These are phyloP conservation scores for Eucalyptus cloeziana DNA, from an alignment of 345 rosid species.

Conservation along the genomic window DNA sequence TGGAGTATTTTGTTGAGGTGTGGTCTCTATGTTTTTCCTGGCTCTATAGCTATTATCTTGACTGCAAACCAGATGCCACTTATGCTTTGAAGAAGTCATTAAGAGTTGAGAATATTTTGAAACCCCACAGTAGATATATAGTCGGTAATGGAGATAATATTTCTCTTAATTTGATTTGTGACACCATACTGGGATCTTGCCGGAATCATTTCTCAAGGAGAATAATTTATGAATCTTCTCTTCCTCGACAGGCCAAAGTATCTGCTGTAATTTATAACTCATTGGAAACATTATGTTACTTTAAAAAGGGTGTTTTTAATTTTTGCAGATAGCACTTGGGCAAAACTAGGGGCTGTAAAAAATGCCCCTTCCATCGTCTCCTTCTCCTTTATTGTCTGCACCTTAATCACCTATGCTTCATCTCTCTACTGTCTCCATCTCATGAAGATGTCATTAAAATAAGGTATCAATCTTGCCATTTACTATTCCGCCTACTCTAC, in stretches of 20 bases:
- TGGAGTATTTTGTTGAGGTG: neutral
- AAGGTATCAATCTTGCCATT: neutral
- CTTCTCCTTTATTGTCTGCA: too few species aligned
- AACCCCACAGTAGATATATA: neutral
- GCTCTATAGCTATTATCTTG: neutral
- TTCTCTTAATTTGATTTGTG: neutral
- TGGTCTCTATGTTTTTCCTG: neutral
- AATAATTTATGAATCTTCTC: neutral
- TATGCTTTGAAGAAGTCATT: neutral
- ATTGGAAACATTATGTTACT: neutral
- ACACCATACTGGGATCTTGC: neutral
- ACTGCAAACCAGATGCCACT: fast-evolving
- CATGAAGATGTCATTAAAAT: neutral
- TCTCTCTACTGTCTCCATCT: fast-evolving
- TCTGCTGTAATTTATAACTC: neutral
- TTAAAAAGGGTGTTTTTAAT: fast-evolving
- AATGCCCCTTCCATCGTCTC: too few species aligned
- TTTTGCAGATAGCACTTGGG: neutral
- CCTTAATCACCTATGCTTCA: neutral
- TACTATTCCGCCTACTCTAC: neutral
- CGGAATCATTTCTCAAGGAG: neutral
- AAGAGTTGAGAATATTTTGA: fast-evolving
- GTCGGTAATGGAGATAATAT: too few species aligned
- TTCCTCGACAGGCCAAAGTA: fast-evolving
- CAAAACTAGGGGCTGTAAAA: too few species aligned